phyloP scores from a whole-genome alignment of 2,329 filamentous ascomycete species.

The Penicillium sp. region DNA sequence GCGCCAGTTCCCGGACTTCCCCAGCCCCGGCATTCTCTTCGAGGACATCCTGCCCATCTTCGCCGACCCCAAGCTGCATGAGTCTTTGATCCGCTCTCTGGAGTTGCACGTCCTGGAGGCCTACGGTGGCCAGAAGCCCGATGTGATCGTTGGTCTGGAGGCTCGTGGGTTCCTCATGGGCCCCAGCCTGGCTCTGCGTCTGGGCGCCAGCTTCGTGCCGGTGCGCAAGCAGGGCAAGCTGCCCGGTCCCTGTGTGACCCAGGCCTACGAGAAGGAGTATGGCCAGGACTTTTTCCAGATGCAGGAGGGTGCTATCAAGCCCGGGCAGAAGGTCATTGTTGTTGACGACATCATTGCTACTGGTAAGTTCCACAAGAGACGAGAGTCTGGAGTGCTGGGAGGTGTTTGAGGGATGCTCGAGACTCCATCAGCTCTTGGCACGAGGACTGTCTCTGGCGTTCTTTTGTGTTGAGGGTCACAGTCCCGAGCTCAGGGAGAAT shows the following conservation, averaged over 20 bases:
- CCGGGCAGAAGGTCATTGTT: conserved; percentile 82
- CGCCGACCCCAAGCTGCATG: conserved; percentile 67
- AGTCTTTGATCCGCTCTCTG: conserved; percentile 72
- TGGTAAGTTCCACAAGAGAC: conserved; percentile 53
- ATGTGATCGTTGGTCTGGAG: conserved; percentile 89
- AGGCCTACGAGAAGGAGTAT: conserved; percentile 91
- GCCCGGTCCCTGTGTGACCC: conserved; percentile 79
- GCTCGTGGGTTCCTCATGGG: conserved; percentile 95
- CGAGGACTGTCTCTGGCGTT: too few relatives aligned
- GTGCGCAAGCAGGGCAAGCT: conserved; percentile 95
- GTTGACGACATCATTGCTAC: conserved; percentile 99
- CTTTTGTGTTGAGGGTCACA: too few relatives aligned
- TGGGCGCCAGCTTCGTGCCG: conserved; percentile 83
- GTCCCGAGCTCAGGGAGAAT: too few relatives aligned
- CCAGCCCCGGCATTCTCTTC: conserved; percentile 85
- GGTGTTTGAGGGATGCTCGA: too few relatives aligned
- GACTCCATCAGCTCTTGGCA: too few relatives aligned
- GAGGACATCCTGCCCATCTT: conserved; percentile 98
- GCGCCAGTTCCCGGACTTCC: conserved; percentile 87
- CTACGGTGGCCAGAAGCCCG: conserved; percentile 60
- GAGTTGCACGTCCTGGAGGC: conserved; percentile 70
- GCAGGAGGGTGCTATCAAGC: conserved; percentile 76
- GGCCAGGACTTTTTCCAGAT: conserved; percentile 94
- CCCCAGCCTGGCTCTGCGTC: conserved; percentile 73
- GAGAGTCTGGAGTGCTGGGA: background rate